Conservation (phyloP, 768 basidiomycete genomes). For the Tricholomella constricta region DNA sequence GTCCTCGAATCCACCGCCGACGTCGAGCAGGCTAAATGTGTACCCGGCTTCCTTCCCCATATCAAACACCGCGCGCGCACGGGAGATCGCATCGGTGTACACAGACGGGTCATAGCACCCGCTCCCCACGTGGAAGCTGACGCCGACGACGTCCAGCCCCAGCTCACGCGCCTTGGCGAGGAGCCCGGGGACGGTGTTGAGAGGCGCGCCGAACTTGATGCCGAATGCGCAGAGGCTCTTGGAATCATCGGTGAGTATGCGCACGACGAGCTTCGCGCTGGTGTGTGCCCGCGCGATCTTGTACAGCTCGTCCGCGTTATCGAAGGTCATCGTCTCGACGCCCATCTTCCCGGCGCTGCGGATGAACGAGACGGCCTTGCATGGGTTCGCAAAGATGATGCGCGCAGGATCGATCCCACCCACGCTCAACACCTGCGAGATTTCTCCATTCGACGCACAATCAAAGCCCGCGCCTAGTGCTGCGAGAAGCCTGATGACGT, state of each 20-base stretch:
- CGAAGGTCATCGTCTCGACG: conserved; percentile 96
- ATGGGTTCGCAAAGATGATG: conserved; percentile 98
- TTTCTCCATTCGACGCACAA: conserved; percentile 95
- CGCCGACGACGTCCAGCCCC: conserved; percentile 83
- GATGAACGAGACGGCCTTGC: conserved; percentile 94
- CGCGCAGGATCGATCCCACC: conserved; percentile 76
- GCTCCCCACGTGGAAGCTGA: conserved; percentile 97
- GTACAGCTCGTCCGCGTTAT: conserved; percentile 94
- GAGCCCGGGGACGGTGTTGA: conserved; percentile 76
- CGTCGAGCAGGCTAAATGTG: conserved; percentile 80
- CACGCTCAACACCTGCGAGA: conserved; percentile 72
- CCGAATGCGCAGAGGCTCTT: conserved; percentile 93
- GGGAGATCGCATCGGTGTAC: conserved; percentile 86
- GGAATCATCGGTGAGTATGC: conserved; percentile 98
- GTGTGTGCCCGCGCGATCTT: conserved; percentile 87
- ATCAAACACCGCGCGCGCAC: conserved; percentile 82
- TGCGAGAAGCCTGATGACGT: conserved; percentile 87
- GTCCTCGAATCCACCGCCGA: conserved; percentile 97
- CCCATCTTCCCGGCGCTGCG: conserved; percentile 77
- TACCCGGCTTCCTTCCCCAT: conserved; percentile 85
- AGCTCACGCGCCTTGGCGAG: conserved; percentile 80
- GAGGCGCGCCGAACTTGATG: conserved; percentile 94
- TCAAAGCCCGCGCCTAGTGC: conserved; percentile 94
- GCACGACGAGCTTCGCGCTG: conserved; percentile 81
- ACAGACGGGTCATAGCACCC: conserved; percentile 93